phyloP scores from a whole-genome alignment of 768 basidiomycete species.

The Pseudohyphozyma bogoriensis region DNA sequence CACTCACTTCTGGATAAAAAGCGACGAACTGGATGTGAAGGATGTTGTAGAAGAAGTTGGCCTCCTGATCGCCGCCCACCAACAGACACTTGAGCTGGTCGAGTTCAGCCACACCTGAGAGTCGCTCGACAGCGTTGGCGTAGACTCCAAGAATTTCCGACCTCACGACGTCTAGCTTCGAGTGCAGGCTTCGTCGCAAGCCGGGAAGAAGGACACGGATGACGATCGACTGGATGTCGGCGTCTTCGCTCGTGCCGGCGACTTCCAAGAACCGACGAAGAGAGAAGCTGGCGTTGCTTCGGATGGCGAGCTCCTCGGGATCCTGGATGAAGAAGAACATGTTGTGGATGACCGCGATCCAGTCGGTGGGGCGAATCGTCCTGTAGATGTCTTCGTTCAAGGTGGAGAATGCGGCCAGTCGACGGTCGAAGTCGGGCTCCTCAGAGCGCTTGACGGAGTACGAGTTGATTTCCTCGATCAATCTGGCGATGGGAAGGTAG shows the following conservation, averaged over 20 bases:
- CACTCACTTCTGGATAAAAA: too few relatives aligned
- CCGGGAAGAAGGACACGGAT: conserved; percentile 56
- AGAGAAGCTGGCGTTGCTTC: conserved; percentile 65
- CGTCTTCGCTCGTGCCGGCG: conserved; percentile 31
- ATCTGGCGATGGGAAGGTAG: conserved; percentile 45
- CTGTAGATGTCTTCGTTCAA: conserved; percentile 59
- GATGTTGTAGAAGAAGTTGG: conserved; percentile 93
- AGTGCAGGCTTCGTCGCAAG: conserved; percentile 65
- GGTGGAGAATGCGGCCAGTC: conserved; percentile 60
- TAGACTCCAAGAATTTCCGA: conserved; percentile 71
- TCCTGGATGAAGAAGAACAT: conserved; percentile 80
- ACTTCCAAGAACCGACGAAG: conserved; percentile 67
- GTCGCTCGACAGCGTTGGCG: conserved; percentile 59
- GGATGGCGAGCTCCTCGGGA: conserved; percentile 71
- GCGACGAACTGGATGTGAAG: conserved; percentile 89
- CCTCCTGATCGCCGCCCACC: conserved; percentile 81
- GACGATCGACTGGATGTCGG: conserved; percentile 47
- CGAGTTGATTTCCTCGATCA: conserved; percentile 67
- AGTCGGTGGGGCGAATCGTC: conserved; percentile 48
- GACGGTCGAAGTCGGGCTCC: conserved; percentile 84
- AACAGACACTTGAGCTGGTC: conserved; percentile 73
- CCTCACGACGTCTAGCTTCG: conserved; percentile 76
- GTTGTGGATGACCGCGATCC: conserved; percentile 76
- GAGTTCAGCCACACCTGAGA: conserved; percentile 50
- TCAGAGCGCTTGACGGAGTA: conserved; percentile 73